Evolutionary conservation across 1,139 yeast species (phyloP), one percentile per base, ranked within the genome.

Genomic region (Taiozyma sp.): DNA sequence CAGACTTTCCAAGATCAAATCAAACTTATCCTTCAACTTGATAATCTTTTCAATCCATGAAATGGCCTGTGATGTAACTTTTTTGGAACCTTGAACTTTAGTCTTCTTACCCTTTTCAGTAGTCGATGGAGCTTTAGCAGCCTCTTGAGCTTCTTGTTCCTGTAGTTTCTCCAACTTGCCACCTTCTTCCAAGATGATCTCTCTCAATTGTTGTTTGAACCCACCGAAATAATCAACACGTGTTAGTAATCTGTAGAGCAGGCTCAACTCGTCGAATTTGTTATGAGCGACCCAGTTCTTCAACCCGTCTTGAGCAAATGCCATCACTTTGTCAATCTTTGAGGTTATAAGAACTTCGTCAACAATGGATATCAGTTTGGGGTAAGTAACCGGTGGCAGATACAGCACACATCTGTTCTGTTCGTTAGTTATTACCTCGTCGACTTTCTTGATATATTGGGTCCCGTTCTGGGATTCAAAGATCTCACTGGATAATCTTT

Each of bases 21-120:
- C 76, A 57, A 81, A 80, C 54, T 80, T 81, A n/a, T 70, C 70
- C 57, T 81, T 83, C 53, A 83, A 70, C 8, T 65, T 67, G 12
- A 90, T 67, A 3, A 88, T 76, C 23, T 78, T 72, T 46, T 81
- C 81, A 12, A 89, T 79, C 96, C 96, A 91, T 51, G 75, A 74
- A 4, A 80, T 73, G 0, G 96, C 93, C 57, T 67, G 68, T 22
- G 65, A 62, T 1, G 74, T 62, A 54, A 71, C 73, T 55, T 75
- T 75, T 50, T 62, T 67, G 58, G 57, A 51, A 13, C 32, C 39
- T 40, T 36, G 30, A 12, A n/a, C 28, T 30, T 54, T 48, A 53
- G 45, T 27, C 59, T 52, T 50, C 48, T 54, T 43, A 34, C 36
- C 52, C 50, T 48, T 28, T 56, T 23, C 44, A 45, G 45, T 45